phyloP scores from a whole-genome alignment of 2,329 filamentous ascomycete species.

The Claviceps paspali region DNA sequence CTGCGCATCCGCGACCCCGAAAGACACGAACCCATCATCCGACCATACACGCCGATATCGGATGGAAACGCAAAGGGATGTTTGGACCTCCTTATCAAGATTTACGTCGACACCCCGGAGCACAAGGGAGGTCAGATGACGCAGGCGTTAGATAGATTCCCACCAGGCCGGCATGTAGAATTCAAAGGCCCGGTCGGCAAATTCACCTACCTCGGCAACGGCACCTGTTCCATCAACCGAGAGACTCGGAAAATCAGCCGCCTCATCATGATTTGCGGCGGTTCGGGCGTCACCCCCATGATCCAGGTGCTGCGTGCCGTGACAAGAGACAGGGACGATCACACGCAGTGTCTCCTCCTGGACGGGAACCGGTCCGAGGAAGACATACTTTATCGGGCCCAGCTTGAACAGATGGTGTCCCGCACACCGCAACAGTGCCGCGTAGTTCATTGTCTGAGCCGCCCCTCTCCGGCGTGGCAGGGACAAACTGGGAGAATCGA shows the following conservation, averaged over 20 bases:
- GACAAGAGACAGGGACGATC: slow-evolving; percentile 45
- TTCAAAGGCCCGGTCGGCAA: slow-evolving; percentile 82
- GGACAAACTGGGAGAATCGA: slow-evolving; percentile 55
- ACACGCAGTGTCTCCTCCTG: slow-evolving; percentile 55
- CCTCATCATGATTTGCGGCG: slow-evolving; percentile 78
- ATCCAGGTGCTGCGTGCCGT: slow-evolving; percentile 68
- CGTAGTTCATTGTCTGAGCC: slow-evolving; percentile 54
- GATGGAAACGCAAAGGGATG: slow-evolving; percentile 42
- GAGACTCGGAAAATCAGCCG: slow-evolving; percentile 40
- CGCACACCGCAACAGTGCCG: slow-evolving; percentile 41
- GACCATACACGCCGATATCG: slow-evolving; percentile 77
- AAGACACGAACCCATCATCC: slow-evolving; percentile 58
- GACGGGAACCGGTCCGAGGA: slow-evolving; percentile 63
- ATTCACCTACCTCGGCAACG: slow-evolving; percentile 61
- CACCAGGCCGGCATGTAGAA: slow-evolving; percentile 58
- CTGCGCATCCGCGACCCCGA: slow-evolving; percentile 61
- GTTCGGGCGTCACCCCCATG: slow-evolving; percentile 85
- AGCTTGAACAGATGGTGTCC: slow-evolving; percentile 50
- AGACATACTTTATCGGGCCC: slow-evolving; percentile 67
- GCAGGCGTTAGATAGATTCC: slow-evolving; percentile 56
- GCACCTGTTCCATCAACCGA: slow-evolving; percentile 45
- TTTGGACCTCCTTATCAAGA: slow-evolving; percentile 66
- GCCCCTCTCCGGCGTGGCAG: slow-evolving; percentile 47
- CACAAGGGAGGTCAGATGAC: slow-evolving; percentile 66
- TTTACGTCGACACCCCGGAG: slow-evolving; percentile 51